Evolutionary conservation across 257 asterid species (phyloP).

Genomic region (Solanum ossicruentum): DNA sequence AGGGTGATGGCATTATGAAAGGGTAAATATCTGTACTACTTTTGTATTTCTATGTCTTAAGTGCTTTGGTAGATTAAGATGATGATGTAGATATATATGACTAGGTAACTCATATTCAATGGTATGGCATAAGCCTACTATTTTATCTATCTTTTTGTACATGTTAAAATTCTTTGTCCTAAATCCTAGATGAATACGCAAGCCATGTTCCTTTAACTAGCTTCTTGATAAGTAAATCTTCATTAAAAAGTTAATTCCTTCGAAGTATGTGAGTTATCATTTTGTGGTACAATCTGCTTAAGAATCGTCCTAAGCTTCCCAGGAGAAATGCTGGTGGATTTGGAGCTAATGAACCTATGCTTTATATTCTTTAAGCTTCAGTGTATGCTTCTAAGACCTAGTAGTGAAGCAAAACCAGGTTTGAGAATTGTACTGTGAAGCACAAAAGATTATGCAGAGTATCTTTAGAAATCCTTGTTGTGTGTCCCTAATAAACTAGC

Average conservation of each 20-base stretch:
- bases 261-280: not conserved
- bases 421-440: not conserved
- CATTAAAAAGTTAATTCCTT: not conserved
- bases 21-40: slow-evolving; percentile 36
- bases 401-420: not conserved
- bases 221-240: not conserved
- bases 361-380: not conserved
- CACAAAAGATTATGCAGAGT: not conserved
- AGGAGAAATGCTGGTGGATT: not conserved
- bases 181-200: not conserved
- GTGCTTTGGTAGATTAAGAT: slow-evolving; percentile 1
- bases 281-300: not conserved
- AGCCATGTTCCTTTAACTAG: not conserved
- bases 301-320: not conserved
- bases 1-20: slow-evolving; percentile 88
- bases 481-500: not conserved
- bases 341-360: not conserved
- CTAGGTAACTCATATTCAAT: not conserved
- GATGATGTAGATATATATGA: not conserved
- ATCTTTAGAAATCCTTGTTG: not conserved
- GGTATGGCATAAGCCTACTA: not conserved
- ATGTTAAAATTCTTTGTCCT: not conserved
- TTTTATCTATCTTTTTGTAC: not conserved
- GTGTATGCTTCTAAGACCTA: not conserved
- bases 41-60: slow-evolving; percentile 1